A percentile compares a stretch with the other conserved stretches of the same genome.
Evolutionary conservation across 495 filamentous ascomycete species (phyloP).

Genomic region (Antarctomyces pellizariae): DNA sequence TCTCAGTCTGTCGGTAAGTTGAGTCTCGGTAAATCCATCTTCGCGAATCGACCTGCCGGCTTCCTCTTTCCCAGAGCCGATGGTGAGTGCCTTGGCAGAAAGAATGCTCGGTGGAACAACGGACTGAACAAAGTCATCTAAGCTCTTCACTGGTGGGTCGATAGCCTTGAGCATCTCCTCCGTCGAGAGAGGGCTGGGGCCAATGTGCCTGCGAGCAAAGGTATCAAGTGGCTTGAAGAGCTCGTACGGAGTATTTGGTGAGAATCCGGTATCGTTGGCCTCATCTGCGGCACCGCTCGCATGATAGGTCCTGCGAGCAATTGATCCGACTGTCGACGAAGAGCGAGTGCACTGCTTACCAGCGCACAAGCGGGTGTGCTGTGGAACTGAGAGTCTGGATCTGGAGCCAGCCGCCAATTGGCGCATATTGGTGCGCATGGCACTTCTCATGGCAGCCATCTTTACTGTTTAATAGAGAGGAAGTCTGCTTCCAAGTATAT

Average conservation of each 20-base stretch:
- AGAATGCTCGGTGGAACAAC: conserved; percentile 70
- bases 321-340: neutral
- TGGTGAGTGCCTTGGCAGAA: conserved; percentile 35
- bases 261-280: conserved; percentile 1
- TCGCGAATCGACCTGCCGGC: conserved; percentile 19
- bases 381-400: too few species aligned
- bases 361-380: neutral
- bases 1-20: conserved; percentile 36
- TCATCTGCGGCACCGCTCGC: conserved; percentile 11
- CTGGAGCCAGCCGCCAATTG: too few species aligned
- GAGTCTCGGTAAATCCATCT: conserved; percentile 39
- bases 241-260: conserved; percentile 1
- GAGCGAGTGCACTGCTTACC: neutral
- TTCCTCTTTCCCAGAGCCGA: conserved; percentile 17
- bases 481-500: too few species aligned
- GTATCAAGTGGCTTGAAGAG: conserved; percentile 21
- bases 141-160: conserved; percentile 42
- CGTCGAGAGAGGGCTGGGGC: conserved; percentile 49
- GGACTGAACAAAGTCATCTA: conserved; percentile 78
- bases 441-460: too few species aligned
- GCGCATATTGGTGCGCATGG: too few species aligned
- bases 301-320: conserved; percentile 8
- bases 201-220: conserved; percentile 82
- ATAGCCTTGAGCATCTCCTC: conserved; percentile 63
- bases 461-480: too few species aligned